A percentile compares a stretch with the other conserved stretches of the same genome.
Conservation (phyloP, 2,329 filamentous ascomycete genomes). For the Penicillium psychrosexuale region DNA sequence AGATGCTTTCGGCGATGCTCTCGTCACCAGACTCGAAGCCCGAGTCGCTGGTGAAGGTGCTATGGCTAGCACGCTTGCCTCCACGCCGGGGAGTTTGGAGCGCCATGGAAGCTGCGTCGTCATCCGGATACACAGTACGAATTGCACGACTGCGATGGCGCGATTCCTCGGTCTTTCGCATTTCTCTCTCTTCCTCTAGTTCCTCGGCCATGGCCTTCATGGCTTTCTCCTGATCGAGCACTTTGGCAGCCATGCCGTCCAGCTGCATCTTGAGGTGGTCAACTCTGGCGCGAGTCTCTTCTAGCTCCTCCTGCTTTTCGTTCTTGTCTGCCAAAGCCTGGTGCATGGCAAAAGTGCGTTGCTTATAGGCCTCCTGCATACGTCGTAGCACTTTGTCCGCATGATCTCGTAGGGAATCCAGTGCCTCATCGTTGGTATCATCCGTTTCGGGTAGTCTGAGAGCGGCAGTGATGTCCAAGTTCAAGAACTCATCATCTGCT, state of each 20-base stretch:
- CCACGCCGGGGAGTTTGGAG: slow-evolving; percentile 34
- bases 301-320: slow-evolving; percentile 59
- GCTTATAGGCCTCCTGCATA: slow-evolving; percentile 57
- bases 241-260: slow-evolving; percentile 57
- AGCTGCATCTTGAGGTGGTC: slow-evolving; percentile 60
- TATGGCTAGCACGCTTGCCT: slow-evolving; percentile 39
- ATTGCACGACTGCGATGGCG: slow-evolving; percentile 34
- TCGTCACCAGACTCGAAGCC: slow-evolving; percentile 60
- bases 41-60: slow-evolving; percentile 51
- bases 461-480: slow-evolving; percentile 52
- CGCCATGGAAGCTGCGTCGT: slow-evolving; percentile 35
- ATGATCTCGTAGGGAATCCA: slow-evolving; percentile 56
- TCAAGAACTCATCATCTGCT: slow-evolving; percentile 53
- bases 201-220: slow-evolving; percentile 53
- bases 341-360: slow-evolving; percentile 50
- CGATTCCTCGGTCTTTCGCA: slow-evolving; percentile 40
- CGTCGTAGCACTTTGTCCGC: slow-evolving; percentile 54
- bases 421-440: slow-evolving; percentile 52
- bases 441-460: slow-evolving; percentile 54
- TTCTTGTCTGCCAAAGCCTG: slow-evolving; percentile 54
- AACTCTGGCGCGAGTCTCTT: slow-evolving; percentile 57
- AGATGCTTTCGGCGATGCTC: slow-evolving; percentile 49
- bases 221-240: slow-evolving; percentile 55
- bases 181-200: slow-evolving; percentile 44
- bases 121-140: slow-evolving; percentile 30